Evolutionary conservation across 306 rosid genomes (phyloP).

Genomic region (Casuarina cunninghamiana): DNA sequence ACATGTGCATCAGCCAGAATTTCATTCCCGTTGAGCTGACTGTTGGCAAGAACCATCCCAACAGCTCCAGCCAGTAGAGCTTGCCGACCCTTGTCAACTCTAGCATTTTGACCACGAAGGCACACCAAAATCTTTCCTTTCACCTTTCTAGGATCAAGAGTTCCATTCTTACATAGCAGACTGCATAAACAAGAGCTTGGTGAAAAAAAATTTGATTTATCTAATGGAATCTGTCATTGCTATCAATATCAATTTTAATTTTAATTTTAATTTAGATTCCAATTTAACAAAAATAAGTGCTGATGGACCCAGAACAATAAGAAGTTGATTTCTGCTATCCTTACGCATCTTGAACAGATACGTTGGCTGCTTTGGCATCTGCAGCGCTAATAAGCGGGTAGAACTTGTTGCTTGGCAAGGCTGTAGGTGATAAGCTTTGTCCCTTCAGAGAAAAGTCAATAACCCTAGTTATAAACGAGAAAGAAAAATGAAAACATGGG

Average conservation of each 20-base stretch:
- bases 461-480: not conserved
- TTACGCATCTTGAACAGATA: slow-evolving; percentile 65
- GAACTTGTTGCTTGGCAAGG: slow-evolving; percentile 38
- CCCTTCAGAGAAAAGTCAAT: slow-evolving; percentile 50
- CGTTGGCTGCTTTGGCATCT: slow-evolving; percentile 57
- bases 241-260: not conserved
- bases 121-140: slow-evolving; percentile 82
- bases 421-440: slow-evolving; percentile 61
- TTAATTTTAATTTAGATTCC: too few relatives aligned
- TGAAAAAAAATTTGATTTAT: not conserved
- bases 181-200: slow-evolving; percentile 40
- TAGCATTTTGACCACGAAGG: slow-evolving; percentile 76
- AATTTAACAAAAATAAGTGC: not conserved
- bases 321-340: slow-evolving; percentile 29
- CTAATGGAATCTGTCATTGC: not conserved
- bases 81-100: slow-evolving; percentile 88
- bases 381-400: slow-evolving; percentile 60
- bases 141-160: slow-evolving; percentile 75
- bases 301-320: not conserved
- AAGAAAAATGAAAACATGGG: not conserved
- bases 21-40: too few relatives aligned
- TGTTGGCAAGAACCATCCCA: too few relatives aligned
- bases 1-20: too few relatives aligned
- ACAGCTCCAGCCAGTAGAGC: slow-evolving; percentile 71
- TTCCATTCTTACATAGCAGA: slow-evolving; percentile 67